These are phyloP conservation scores for Diaporthe citri DNA, from an alignment of 2,329 filamentous ascomycete species.

Conservation along the genomic window DNA sequence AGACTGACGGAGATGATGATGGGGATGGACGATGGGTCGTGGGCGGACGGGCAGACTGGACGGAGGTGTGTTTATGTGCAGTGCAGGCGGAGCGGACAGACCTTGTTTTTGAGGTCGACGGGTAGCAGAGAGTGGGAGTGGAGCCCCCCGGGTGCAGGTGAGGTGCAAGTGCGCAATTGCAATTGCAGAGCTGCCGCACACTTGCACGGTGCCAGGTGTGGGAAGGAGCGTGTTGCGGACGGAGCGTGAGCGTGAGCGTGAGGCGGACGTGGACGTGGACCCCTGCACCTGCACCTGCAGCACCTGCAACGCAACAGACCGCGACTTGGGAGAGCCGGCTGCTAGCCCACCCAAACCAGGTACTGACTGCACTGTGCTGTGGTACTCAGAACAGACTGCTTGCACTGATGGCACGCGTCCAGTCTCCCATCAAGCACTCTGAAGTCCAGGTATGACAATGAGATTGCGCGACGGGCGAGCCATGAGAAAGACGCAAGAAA, in stretches of 20 bases:
- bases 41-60: slow-evolving; percentile 33
- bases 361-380: slow-evolving; percentile 4
- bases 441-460: not conserved
- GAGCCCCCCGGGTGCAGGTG: slow-evolving; percentile 2
- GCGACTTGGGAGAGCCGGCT: slow-evolving; percentile 13
- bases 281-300: slow-evolving; percentile 28
- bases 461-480: slow-evolving; percentile 13
- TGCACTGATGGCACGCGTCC: slow-evolving; percentile 14
- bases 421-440: slow-evolving; percentile 7
- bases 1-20: slow-evolving; percentile 31
- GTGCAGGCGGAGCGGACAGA: slow-evolving; percentile 33
- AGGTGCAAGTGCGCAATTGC: slow-evolving; percentile 19
- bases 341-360: not conserved
- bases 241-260: slow-evolving; percentile 27
- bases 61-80: slow-evolving; percentile 34
- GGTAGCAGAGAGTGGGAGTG: slow-evolving; percentile 33
- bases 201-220: slow-evolving; percentile 25
- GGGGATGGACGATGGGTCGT: slow-evolving; percentile 12
- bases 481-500: not conserved
- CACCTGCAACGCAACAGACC: slow-evolving; percentile 28
- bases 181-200: slow-evolving; percentile 19
- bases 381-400: slow-evolving; percentile 3
- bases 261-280: slow-evolving; percentile 33
- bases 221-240: slow-evolving; percentile 35
- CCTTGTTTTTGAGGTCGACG: slow-evolving; percentile 36